These are phyloP conservation scores for Dactylella cylindrospora DNA, from an alignment of 2,329 filamentous ascomycete species.

Conservation along the genomic window DNA sequence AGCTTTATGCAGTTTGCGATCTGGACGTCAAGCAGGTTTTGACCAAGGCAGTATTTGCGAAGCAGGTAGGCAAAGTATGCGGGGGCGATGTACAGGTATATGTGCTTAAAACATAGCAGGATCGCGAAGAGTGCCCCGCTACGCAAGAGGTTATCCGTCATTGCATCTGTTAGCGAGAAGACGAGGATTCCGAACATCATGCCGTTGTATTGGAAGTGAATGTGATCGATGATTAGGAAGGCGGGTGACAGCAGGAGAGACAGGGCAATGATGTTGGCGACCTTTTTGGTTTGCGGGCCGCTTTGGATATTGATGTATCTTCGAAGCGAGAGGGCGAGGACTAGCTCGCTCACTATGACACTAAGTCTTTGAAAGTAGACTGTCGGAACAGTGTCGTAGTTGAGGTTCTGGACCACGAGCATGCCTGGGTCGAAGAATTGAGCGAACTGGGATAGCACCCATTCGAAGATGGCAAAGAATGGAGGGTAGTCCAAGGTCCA, in stretches of 20 bases:
- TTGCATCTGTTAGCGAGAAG: conserved; percentile 79
- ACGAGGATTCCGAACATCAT: conserved; percentile 91
- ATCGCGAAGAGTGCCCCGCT: conserved; percentile 83
- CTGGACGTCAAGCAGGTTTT: conserved; percentile 72
- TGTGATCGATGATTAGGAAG: conserved; percentile 94
- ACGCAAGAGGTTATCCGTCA: conserved; percentile 70
- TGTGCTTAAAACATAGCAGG: conserved; percentile 93
- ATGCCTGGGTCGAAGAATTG: conserved; percentile 75
- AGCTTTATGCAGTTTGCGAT: conserved; percentile 82
- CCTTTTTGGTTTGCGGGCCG: conserved; percentile 49
- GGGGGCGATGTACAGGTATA: conserved; percentile 92
- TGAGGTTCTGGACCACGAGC: conserved; percentile 76
- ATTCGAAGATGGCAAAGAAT: conserved; percentile 97
- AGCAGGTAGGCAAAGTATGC: conserved; percentile 94
- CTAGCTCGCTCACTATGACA: conserved; percentile 80
- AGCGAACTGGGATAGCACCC: conserved; percentile 79
- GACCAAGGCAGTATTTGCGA: conserved; percentile 82
- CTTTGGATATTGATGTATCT: conserved; percentile 57
- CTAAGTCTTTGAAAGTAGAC: conserved; percentile 89
- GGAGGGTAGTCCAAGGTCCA: conserved; percentile 99
- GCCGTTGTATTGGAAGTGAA: conserved; percentile 99
- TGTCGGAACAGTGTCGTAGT: conserved; percentile 89
- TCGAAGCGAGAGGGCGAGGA: conserved; percentile 79
- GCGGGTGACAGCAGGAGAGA: conserved; percentile 90
- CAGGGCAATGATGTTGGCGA: conserved; percentile 81